Percentiles rank a stretch among this genome's conserved stretches.
These are phyloP conservation scores for Annulohypoxylon truncatum DNA, from an alignment of 2,329 filamentous ascomycete genomes.

Conservation along the genomic window DNA sequence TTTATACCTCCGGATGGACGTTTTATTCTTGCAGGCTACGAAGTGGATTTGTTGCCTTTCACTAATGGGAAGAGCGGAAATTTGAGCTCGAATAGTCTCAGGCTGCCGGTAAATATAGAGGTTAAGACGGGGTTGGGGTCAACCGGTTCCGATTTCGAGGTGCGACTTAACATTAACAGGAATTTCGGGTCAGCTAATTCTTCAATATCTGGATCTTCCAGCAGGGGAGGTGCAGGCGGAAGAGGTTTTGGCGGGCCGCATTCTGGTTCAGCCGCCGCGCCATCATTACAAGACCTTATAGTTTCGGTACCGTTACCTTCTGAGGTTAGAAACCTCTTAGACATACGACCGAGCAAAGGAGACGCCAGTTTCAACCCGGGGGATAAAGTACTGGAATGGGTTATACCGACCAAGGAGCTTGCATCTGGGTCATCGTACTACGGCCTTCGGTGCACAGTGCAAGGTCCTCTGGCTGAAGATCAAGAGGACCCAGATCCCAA, in stretches of 20 bases:
- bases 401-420: slow-evolving; percentile 81
- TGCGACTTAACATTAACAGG: slow-evolving; percentile 77
- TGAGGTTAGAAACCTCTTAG: slow-evolving; percentile 83
- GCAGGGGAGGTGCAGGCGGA: slow-evolving; percentile 55
- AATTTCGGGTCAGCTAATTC: slow-evolving; percentile 63
- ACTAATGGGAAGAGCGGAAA: slow-evolving; percentile 67
- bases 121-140: slow-evolving; percentile 83
- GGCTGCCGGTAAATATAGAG: slow-evolving; percentile 84
- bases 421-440: slow-evolving; percentile 74
- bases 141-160: slow-evolving; percentile 86
- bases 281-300: slow-evolving; percentile 78
- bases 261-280: slow-evolving; percentile 67
- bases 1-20: slow-evolving; percentile 95
- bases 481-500: slow-evolving; percentile 60
- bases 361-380: slow-evolving; percentile 84
- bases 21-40: slow-evolving; percentile 93
- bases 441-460: slow-evolving; percentile 81
- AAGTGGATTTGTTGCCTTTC: slow-evolving; percentile 87
- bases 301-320: slow-evolving; percentile 83
- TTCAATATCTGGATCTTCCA: slow-evolving; percentile 54
- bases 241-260: slow-evolving; percentile 60
- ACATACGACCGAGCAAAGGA: slow-evolving; percentile 82
- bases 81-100: slow-evolving; percentile 72
- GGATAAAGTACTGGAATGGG: slow-evolving; percentile 82
- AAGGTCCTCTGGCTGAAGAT: slow-evolving; percentile 69